Conservation (phyloP, 805 yeast species). For the Soucietia sequanensis region DNA sequence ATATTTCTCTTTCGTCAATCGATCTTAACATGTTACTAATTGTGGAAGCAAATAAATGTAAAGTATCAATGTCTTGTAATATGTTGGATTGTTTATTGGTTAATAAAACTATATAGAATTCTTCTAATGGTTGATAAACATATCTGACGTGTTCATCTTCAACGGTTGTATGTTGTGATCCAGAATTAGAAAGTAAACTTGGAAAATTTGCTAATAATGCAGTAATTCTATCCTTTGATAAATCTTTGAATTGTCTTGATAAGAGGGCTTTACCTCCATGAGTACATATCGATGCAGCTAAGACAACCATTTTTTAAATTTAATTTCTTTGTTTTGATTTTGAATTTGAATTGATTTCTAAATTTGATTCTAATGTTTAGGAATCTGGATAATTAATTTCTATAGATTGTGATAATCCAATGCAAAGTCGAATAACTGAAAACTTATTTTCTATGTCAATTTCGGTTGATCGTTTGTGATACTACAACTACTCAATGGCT, state of each 20-base stretch:
- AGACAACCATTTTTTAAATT: constrained; percentile 62
- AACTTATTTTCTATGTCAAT: no score
- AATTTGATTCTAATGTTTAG: no score
- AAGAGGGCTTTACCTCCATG: constrained; percentile 90
- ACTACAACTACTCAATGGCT: no score
- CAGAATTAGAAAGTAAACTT: constrained; percentile 63
- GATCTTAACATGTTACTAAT: constrained; percentile 70
- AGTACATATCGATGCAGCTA: constrained; percentile 94
- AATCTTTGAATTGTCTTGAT: constrained; percentile 87
- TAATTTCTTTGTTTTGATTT: no score
- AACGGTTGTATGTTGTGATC: constrained; percentile 86
- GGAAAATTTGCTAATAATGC: constrained; percentile 86
- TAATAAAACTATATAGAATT: constrained; percentile 83
- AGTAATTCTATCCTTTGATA: constrained; percentile 81
- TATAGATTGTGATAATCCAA: no score
- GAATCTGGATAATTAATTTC: no score
- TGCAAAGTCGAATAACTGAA: no score
- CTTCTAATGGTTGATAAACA: constrained; percentile 95
- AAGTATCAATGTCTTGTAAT: constrained; percentile 89
- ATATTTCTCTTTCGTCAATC: constrained; percentile 79
- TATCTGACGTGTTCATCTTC: constrained; percentile 91
- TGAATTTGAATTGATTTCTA: no score
- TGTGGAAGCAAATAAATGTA: constrained; percentile 80
- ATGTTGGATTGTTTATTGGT: constrained; percentile 91
- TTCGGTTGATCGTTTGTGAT: no score